Percentiles rank a stretch among this genome's conserved stretches.
phyloP scores from a whole-genome alignment of 805 yeast genomes.

The Yarrowia hollandica region DNA sequence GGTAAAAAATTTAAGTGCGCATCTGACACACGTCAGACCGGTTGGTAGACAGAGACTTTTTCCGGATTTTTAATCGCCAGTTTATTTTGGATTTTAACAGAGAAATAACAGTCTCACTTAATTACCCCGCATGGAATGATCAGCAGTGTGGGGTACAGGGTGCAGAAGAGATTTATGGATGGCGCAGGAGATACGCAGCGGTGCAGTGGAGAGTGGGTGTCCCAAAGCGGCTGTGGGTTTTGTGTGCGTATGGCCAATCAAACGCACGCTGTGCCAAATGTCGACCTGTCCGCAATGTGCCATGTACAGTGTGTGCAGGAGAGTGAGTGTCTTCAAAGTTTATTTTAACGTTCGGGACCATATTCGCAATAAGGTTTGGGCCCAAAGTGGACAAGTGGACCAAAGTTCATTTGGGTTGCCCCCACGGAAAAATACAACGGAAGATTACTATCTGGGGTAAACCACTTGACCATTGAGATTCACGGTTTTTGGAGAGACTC shows the following conservation, averaged over 20 bases:
- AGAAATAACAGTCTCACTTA: too few relatives aligned
- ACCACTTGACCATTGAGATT: neutral
- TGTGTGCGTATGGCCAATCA: neutral
- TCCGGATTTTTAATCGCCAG: neutral
- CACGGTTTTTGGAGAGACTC: too few relatives aligned
- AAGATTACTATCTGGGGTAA: conserved; percentile 22
- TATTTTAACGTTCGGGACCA: too few relatives aligned
- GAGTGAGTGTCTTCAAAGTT: neutral
- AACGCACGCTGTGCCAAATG: neutral
- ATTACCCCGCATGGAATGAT: conserved; percentile 20
- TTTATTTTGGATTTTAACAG: too few relatives aligned
- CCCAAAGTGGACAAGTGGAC: neutral
- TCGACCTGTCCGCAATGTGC: too few relatives aligned
- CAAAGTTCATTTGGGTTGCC: neutral
- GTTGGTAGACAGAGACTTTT: too few relatives aligned
- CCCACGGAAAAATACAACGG: conserved; percentile 22
- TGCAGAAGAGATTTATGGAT: neutral
- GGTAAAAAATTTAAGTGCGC: too few relatives aligned
- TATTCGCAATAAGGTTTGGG: neutral
- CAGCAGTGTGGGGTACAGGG: conserved; percentile 28
- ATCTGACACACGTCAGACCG: too few relatives aligned
- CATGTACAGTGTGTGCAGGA: conserved; percentile 7
- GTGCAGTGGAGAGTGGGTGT: neutral
- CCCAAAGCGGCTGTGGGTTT: neutral
- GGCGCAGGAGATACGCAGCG: neutral